Base-by-base conservation (phyloP, 2,329 filamentous ascomycete genomes). In the Sphaerulina musiva region DNA sequence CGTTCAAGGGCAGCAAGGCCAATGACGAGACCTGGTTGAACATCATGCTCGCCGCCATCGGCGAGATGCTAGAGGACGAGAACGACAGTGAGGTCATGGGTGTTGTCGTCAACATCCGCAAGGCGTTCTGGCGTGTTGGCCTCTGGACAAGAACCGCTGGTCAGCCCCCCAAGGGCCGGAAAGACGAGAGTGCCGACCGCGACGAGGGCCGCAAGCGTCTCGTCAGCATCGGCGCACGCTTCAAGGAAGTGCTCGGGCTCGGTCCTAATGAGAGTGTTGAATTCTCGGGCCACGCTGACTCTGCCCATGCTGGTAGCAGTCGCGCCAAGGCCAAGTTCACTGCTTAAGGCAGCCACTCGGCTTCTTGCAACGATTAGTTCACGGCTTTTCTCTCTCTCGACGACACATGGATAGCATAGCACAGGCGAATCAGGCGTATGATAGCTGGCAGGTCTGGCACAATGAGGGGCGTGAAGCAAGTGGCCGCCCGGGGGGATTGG, bases 11-110 rank as follows among this genome's bases (percentile, higher is more conserved):
- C 66, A 96, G 95, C 82, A 83, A 79, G 63, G 82, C 95, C 71
- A 88, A 92, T 66, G 95, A 98, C 73, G 92, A 98, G 71, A 95
- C 96, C 72, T 98, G 93, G 93, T 84, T 98, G 57, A 89, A 97
- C 72, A 88, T 95, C 59, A 95, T 98, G 85, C 86, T 98, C 65
- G 84, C 87, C 32, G 93, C 91, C 53, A 97, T 98, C 64, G 93
- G 93, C 68, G 95, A 98, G 80, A 97, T 92, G 26, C 86, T 98
- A 52, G 93, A 98, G 78, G 85, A 88, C 40, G 91, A 96, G 69
- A 85, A 86, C 34, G 93, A 97, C 69, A 91, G 91, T 65, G 95
- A 98, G 74, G 87, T 98, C 72, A 97, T 97, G 93, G 93, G 93
- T 61, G 95, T 98, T 34, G 93, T 98, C 26, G 91, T 97, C 78